Evolutionary conservation across 371 early-diverging fungal species (phyloP), one percentile per base, ranked within the genome.

Genomic region (Mortierella sp.): DNA sequence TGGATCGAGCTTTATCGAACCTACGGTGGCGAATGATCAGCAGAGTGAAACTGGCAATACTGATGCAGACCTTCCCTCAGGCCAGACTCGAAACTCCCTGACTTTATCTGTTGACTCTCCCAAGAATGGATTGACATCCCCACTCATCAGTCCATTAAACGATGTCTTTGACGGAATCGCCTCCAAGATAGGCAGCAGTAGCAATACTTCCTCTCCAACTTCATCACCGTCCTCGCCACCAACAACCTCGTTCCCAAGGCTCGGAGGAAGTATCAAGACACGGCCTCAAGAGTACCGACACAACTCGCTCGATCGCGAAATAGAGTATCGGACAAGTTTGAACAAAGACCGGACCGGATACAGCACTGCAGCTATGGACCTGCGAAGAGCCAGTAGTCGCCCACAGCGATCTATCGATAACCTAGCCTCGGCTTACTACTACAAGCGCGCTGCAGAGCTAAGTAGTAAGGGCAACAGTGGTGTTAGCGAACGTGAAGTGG

Each of bases 351-450:
- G 60, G 17, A n/a, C 61, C 6, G 72, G 61, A 28, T 66, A 61
- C 55, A 57, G 60, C 24, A 63, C 67, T 1, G 60, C 73, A 3
- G 55, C 67, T 23, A 72, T 72, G 66, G 72, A 72, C 31, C 23
- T 61, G 30, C 66, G 66, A 6, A 39, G 66, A 15, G 57, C 66
- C 42, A 49, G 23, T 12, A 60, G 34, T 47, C 54, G 65, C 4
- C 72, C 55, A 19, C 72, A 71, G 31, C 65, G 66, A 1, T 72
- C 73, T 1, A 50, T 66, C 27, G 73, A 66, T 44, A 67, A 72
- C 46, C 51, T 72, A 17, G 32, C 66, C 12, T 60, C 72, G 0
- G 55, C 72, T 34, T 72, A 72, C 42, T 72, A 64, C 37, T 64
- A 60, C 47, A 64, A 41, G 21, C 71, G 71, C 0, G 71, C 64